phyloP scores from a whole-genome alignment of 2,329 filamentous ascomycete genomes.

The Aotearoamyces nothofagi region DNA sequence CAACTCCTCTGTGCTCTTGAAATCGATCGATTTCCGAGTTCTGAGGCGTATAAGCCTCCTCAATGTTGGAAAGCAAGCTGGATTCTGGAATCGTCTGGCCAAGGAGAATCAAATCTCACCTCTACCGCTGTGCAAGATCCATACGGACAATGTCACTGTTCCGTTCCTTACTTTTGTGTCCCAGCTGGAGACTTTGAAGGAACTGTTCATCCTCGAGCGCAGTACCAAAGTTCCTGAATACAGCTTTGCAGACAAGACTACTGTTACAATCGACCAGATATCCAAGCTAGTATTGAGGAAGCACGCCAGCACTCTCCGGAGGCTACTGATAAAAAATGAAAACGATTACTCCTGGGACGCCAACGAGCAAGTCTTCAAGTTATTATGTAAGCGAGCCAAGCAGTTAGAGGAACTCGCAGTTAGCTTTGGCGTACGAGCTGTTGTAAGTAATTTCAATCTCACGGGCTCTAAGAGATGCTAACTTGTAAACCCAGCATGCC shows the following conservation, averaged over 20 bases:
- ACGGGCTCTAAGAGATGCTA: slow-evolving; percentile 2
- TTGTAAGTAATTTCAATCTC: no score
- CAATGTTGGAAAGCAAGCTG: slow-evolving; percentile 44
- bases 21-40: slow-evolving; percentile 38
- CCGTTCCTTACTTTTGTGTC: slow-evolving; percentile 37
- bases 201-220: slow-evolving; percentile 44
- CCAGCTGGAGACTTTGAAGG: slow-evolving; percentile 35
- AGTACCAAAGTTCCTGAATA: slow-evolving; percentile 33
- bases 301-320: slow-evolving; percentile 36
- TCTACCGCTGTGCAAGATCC: slow-evolving; percentile 39
- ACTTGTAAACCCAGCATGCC: no score
- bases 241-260: slow-evolving; percentile 33
- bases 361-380: slow-evolving; percentile 34
- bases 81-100: slow-evolving; percentile 41
- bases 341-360: slow-evolving; percentile 37
- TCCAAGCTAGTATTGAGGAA: slow-evolving; percentile 38
- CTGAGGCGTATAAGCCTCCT: slow-evolving; percentile 44
- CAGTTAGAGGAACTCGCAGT: slow-evolving; percentile 38
- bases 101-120: slow-evolving; percentile 36
- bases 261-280: slow-evolving; percentile 40
- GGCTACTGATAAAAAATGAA: slow-evolving; percentile 46
- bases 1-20: slow-evolving; percentile 38
- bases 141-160: slow-evolving; percentile 45
- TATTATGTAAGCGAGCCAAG: slow-evolving; percentile 35
- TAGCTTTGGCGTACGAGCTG: slow-evolving; percentile 34